Percentiles rank a stretch among this genome's conserved stretches.
These are phyloP conservation scores for Wallemia hederae DNA, from an alignment of 1,284 basidiomycete genomes.

Conservation along the genomic window DNA sequence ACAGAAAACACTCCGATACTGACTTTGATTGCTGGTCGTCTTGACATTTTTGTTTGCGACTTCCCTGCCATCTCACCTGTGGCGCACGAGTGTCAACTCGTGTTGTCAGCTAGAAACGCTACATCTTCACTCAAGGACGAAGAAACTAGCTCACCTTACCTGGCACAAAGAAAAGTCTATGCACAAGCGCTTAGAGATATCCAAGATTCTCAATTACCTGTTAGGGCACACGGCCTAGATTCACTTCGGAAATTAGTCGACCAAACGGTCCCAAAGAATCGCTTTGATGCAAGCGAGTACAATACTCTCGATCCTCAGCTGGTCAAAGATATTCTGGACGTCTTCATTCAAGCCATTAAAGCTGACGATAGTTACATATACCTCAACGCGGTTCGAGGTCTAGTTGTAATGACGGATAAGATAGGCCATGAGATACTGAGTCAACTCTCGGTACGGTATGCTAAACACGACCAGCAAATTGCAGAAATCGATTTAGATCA, in stretches of 20 bases:
- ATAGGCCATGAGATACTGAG: constrained; percentile 40
- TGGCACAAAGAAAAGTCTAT: constrained; percentile 29
- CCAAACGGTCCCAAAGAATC: constrained; percentile 11
- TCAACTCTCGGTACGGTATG: constrained; percentile 33
- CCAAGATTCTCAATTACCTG: constrained; percentile 77
- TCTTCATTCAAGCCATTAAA: constrained; percentile 57
- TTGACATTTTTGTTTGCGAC: constrained; percentile 26
- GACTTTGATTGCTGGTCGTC: constrained; percentile 34
- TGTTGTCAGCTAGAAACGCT: constrained; percentile 44
- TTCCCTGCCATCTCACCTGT: constrained; percentile 26
- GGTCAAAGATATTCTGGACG: constrained; percentile 51
- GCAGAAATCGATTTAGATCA: constrained; percentile 31
- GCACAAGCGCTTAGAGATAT: constrained; percentile 62
- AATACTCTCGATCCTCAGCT: constrained; percentile 28
- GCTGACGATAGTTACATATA: constrained; percentile 90
- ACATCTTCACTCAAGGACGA: constrained; percentile 21
- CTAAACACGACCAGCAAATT: constrained; percentile 14
- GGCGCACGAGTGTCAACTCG: constrained; percentile 45
- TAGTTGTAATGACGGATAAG: constrained; percentile 48
- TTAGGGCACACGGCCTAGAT: constrained; percentile 69
- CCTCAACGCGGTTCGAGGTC: constrained; percentile 67
- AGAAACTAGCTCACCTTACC: constrained; percentile 13
- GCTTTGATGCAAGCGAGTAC: constrained; percentile 6
- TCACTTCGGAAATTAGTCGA: constrained; percentile 45
- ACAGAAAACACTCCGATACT: constrained; percentile 30